Conservation (phyloP, 345 rosid species). For the Salix caprea region DNA sequence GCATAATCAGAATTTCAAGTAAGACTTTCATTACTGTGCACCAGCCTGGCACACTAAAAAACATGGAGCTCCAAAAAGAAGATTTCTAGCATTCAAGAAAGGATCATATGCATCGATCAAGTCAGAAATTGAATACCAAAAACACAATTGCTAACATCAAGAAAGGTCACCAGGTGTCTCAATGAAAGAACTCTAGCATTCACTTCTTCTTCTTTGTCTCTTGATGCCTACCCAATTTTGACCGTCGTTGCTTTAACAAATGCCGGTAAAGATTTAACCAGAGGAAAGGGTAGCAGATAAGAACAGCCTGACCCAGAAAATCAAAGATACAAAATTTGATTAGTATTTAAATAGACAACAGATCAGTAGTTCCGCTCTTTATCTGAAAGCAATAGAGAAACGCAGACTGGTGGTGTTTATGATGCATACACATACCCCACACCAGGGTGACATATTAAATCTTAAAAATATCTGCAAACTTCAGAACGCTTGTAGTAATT, state of each 20-base stretch:
- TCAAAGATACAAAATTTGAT: background rate
- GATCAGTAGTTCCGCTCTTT: no score
- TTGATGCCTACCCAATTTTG: constrained; percentile 50
- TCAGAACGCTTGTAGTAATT: no score
- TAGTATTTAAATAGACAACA: background rate
- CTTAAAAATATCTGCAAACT: no score
- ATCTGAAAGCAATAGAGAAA: no score
- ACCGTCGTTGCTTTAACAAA: constrained; percentile 62
- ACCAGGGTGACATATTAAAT: no score
- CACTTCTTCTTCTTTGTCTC: constrained; percentile 49
- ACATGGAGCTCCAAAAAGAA: no score
- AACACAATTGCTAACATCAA: background rate
- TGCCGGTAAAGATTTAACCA: constrained; percentile 74
- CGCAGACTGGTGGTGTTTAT: no score
- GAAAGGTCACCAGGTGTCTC: background rate
- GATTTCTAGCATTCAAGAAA: no score
- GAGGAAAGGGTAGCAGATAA: constrained; percentile 64
- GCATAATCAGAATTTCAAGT: no score
- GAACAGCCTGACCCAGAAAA: constrained; percentile 41
- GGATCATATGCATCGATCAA: background rate
- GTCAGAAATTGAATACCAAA: background rate
- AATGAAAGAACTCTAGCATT: constrained; percentile 12
- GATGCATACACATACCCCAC: no score
- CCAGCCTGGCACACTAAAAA: no score
- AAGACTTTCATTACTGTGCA: no score